phyloP scores from a whole-genome alignment of 257 asterid species.

The Gentiana macrophylla region DNA sequence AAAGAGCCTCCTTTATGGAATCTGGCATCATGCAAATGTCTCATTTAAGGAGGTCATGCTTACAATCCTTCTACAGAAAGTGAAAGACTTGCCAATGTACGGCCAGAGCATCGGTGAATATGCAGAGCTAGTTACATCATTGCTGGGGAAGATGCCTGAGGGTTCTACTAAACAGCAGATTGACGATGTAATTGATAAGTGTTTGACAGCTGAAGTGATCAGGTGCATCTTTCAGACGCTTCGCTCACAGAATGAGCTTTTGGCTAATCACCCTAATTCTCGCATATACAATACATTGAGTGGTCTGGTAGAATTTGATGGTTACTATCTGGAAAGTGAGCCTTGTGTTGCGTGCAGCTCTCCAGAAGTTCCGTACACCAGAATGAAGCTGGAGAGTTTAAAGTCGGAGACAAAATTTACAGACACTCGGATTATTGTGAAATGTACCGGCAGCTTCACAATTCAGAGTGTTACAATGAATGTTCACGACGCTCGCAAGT shows the following conservation, averaged over 20 bases:
- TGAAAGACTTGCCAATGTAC: conserved; percentile 72
- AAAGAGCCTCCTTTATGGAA: conserved; percentile 71
- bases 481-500: conserved; percentile 96
- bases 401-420: conserved; percentile 98
- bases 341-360: conserved; percentile 99
- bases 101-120: conserved; percentile 86
- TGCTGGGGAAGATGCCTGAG: conserved; percentile 77
- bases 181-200: conserved; percentile 72
- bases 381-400: conserved; percentile 96
- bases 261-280: conserved; percentile 99
- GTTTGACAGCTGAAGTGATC: conserved; percentile 79
- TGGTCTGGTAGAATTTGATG: conserved; percentile 99
- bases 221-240: conserved; percentile 81
- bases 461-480: conserved; percentile 96
- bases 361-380: conserved; percentile 95
- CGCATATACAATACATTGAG: conserved; percentile 95
- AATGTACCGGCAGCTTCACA: conserved; percentile 99
- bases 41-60: conserved; percentile 66
- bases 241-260: conserved; percentile 90
- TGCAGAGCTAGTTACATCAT: conserved; percentile 71
- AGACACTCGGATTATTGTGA: conserved; percentile 94
- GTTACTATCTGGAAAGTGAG: conserved; percentile 99
- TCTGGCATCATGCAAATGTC: conserved; percentile 90
- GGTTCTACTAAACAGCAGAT: conserved; percentile 46
- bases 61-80: conserved; percentile 67